phyloP scores from a whole-genome alignment of 306 rosid species.

The Rosa multiflora region DNA sequence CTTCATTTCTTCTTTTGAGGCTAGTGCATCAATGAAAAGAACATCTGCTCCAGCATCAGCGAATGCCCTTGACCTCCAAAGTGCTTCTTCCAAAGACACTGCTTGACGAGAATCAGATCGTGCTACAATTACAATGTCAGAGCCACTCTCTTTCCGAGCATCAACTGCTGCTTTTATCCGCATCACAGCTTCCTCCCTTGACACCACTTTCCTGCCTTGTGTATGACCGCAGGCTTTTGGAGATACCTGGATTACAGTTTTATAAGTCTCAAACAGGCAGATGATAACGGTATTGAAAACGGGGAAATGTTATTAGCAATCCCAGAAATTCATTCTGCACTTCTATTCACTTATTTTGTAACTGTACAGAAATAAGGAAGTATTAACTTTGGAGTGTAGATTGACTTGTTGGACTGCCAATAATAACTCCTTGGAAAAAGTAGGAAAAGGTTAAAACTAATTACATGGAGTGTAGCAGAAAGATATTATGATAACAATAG shows the following conservation, averaged over 20 bases:
- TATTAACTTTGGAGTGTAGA: background rate
- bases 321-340: background rate
- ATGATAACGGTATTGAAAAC: background rate
- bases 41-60: conserved; percentile 96
- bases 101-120: conserved; percentile 92
- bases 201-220: conserved; percentile 71
- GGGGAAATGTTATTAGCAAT: background rate
- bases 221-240: conserved; percentile 97
- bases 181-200: conserved; percentile 79
- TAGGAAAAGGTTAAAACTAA: background rate
- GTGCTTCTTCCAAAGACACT: conserved; percentile 69
- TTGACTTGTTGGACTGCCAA: background rate
- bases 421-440: background rate
- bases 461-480: background rate
- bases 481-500: background rate
- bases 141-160: conserved; percentile 77
- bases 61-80: conserved; percentile 68
- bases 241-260: conserved; percentile 47
- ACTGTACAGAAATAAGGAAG: background rate
- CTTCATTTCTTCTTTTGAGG: conserved; percentile 80
- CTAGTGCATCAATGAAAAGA: conserved; percentile 79
- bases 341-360: background rate
- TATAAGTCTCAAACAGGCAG: conserved; percentile 14
- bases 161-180: conserved; percentile 77
- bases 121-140: conserved; percentile 85